A percentile compares a stretch with the other conserved stretches of the same genome.
These are phyloP conservation scores for Globisporangium abappressorium DNA, from an alignment of 352 stramenopile species.

Conservation along the genomic window DNA sequence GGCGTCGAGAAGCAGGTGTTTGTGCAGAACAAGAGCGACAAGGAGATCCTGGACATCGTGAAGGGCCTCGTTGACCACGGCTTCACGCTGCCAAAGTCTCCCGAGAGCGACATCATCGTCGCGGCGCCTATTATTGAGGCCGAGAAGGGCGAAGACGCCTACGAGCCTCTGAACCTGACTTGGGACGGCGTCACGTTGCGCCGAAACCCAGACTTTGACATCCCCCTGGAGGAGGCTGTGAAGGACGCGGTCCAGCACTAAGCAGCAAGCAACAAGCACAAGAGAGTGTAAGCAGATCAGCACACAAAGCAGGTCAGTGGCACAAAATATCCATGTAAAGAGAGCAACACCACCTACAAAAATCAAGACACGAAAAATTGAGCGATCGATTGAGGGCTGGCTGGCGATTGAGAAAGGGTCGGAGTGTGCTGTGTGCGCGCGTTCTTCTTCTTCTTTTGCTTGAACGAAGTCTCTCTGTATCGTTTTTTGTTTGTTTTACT, in stretches of 20 bases:
- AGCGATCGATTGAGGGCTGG: background rate
- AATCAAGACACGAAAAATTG: conserved; percentile 3
- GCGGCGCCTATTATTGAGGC: conserved; percentile 74
- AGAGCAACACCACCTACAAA: conserved; percentile 13
- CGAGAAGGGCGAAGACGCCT: conserved; percentile 60
- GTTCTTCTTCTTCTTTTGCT: background rate
- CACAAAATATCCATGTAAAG: conserved; percentile 13
- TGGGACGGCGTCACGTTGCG: conserved; percentile 80
- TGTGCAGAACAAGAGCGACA: conserved; percentile 79
- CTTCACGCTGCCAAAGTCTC: conserved; percentile 71
- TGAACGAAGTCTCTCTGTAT: background rate
- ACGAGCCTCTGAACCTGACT: conserved; percentile 80
- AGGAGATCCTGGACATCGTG: conserved; percentile 73
- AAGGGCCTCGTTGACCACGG: conserved; percentile 78
- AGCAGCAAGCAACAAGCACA: background rate
- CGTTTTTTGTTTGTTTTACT: background rate
- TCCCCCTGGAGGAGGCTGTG: conserved; percentile 65
- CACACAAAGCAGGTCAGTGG: background rate
- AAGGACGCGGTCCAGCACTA: conserved; percentile 29
- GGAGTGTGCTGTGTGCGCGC: background rate
- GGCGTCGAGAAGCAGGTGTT: conserved; percentile 82
- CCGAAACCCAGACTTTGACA: conserved; percentile 83
- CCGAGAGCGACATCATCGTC: conserved; percentile 81
- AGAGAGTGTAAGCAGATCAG: conserved; percentile 10
- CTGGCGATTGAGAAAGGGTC: background rate